Conservation (phyloP, 108 stramenopile genomes). For the Fistulifera pelliculosa region DNA sequence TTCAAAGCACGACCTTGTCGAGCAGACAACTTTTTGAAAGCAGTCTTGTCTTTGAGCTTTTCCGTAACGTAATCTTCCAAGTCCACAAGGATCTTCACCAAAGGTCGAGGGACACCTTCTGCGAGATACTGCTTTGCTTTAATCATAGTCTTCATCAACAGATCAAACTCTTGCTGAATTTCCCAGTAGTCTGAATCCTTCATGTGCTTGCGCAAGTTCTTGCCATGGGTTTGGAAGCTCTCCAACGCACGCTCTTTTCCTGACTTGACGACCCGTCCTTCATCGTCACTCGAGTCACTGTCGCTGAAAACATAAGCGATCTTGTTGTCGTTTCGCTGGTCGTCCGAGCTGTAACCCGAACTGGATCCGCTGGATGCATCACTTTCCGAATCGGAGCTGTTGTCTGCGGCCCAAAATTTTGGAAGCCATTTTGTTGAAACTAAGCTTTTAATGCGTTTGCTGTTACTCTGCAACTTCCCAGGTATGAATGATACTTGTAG, state of each 20-base stretch:
- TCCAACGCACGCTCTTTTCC: slow-evolving; percentile 88
- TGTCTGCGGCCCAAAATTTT: slow-evolving; percentile 50
- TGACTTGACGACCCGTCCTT: slow-evolving; percentile 92
- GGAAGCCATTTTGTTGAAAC: too few relatives aligned
- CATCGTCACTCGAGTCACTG: slow-evolving; percentile 75
- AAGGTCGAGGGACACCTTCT: slow-evolving; percentile 80
- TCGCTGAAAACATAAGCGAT: slow-evolving; percentile 37
- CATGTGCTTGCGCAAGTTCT: slow-evolving; percentile 75
- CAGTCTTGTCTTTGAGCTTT: slow-evolving; percentile 83
- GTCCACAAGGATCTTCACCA: slow-evolving; percentile 76
- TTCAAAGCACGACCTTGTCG: slow-evolving; percentile 88
- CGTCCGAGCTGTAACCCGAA: slow-evolving; percentile 11
- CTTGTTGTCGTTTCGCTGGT: slow-evolving; percentile 18
- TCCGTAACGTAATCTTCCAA: slow-evolving; percentile 80
- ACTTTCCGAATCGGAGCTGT: slow-evolving; percentile 18
- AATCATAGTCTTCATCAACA: slow-evolving; percentile 80
- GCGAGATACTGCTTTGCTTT: slow-evolving; percentile 71
- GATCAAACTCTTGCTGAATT: slow-evolving; percentile 80
- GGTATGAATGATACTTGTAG: too few relatives aligned
- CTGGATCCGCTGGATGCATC: slow-evolving; percentile 19
- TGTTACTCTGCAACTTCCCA: too few relatives aligned
- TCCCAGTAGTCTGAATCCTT: slow-evolving; percentile 66
- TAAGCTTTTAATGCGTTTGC: too few relatives aligned
- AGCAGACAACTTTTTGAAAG: slow-evolving; percentile 88
- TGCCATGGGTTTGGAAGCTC: slow-evolving; percentile 63